Evolutionary conservation across 73 alveolate species (phyloP).

Genomic region (Symbiodinium pilosum): DNA sequence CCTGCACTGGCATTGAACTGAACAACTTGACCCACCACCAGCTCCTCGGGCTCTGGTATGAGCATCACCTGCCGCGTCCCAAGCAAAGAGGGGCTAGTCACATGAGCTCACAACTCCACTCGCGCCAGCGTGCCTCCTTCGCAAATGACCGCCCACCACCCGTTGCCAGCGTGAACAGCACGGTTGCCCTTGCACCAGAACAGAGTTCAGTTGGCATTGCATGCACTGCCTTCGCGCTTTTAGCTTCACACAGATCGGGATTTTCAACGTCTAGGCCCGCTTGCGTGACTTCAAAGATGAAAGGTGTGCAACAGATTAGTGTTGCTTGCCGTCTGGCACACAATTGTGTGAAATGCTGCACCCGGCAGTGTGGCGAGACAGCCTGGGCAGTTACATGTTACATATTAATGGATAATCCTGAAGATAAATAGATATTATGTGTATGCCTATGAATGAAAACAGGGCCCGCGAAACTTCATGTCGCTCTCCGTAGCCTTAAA

Average conservation of each 20-base stretch:
- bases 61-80: slow-evolving; percentile 50
- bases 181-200: slow-evolving; percentile 73
- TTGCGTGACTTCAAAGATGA: too few species aligned
- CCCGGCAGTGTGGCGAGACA: too few species aligned
- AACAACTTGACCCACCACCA: slow-evolving; percentile 53
- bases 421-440: too few species aligned
- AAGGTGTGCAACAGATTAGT: too few species aligned
- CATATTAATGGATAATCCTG: too few species aligned
- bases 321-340: too few species aligned
- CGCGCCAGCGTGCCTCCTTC: slow-evolving; percentile 42
- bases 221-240: not conserved
- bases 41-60: slow-evolving; percentile 61
- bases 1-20: slow-evolving; percentile 88
- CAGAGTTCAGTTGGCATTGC: not conserved
- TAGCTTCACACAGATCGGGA: not conserved
- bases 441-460: too few species aligned
- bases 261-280: not conserved
- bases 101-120: too few species aligned
- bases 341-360: too few species aligned
- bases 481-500: too few species aligned
- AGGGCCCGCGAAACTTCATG: too few species aligned
- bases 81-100: not conserved
- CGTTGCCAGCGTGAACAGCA: slow-evolving; percentile 73
- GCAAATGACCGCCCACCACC: slow-evolving; percentile 56
- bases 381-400: too few species aligned